Evolutionary conservation across 768 basidiomycete species (phyloP).

Genomic region (Amanita brunnescens): DNA sequence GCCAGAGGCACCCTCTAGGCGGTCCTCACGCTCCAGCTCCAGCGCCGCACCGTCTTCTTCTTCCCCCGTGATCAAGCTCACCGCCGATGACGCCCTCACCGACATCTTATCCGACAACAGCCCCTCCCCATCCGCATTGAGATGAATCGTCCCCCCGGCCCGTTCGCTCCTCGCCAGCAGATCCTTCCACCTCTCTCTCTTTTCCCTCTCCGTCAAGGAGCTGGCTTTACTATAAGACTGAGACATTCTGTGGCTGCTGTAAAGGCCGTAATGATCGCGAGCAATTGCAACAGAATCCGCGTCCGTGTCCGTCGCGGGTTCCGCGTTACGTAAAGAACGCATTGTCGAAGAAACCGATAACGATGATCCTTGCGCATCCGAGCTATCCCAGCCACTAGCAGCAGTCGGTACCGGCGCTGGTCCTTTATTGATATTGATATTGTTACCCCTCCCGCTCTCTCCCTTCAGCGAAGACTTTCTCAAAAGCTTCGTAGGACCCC

Average conservation of each 20-base stretch:
- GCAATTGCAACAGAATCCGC: too few relatives aligned
- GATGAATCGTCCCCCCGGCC: slow-evolving; percentile 68
- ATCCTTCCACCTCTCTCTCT: slow-evolving; percentile 64
- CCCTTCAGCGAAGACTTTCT: background rate
- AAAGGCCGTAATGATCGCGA: too few relatives aligned
- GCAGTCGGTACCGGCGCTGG: too few relatives aligned
- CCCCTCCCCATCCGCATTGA: slow-evolving; percentile 29
- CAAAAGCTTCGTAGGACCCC: background rate
- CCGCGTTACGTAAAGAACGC: too few relatives aligned
- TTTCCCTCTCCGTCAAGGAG: slow-evolving; percentile 57
- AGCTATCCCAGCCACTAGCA: too few relatives aligned
- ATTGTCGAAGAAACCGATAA: background rate
- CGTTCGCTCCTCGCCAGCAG: slow-evolving; percentile 53
- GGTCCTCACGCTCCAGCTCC: too few relatives aligned
- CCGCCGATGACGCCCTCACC: background rate
- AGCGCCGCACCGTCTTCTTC: background rate
- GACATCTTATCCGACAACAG: slow-evolving; percentile 34
- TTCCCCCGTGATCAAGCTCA: background rate
- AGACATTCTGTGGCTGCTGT: background rate
- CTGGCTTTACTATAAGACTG: too few relatives aligned
- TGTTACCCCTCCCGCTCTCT: background rate
- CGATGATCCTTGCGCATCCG: too few relatives aligned
- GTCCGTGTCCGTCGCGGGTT: too few relatives aligned
- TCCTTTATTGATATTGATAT: background rate
- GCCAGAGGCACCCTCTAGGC: too few relatives aligned